phyloP scores from a whole-genome alignment of 148 eudicot genomes.

The Vaccinium darrowii region DNA sequence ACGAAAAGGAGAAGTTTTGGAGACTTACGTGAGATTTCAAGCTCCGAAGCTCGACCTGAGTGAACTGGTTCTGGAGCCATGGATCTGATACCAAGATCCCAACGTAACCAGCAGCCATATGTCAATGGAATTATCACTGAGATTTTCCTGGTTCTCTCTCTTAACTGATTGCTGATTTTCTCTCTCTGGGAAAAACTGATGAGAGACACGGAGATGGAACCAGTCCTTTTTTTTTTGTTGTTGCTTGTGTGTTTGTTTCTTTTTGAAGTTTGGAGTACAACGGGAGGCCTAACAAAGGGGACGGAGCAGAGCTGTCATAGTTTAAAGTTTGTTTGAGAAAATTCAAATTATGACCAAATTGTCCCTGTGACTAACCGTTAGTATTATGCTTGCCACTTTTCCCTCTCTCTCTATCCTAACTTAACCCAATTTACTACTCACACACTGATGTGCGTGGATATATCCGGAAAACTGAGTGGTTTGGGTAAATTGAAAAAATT shows the following conservation, averaged over 20 bases:
- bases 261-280: constrained; percentile 9
- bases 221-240: constrained; percentile 7
- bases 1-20: background rate
- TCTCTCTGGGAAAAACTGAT: constrained; percentile 6
- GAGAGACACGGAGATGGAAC: background rate
- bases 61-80: constrained; percentile 97
- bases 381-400: constrained; percentile 4
- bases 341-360: constrained; percentile 74
- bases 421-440: background rate
- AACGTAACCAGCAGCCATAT: constrained; percentile 77
- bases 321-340: constrained; percentile 22
- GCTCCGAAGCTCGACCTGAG: constrained; percentile 94
- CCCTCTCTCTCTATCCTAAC: background rate
- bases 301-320: constrained; percentile 61
- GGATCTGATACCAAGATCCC: constrained; percentile 95
- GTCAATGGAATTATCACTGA: background rate
- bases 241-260: constrained; percentile 3
- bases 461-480: no score
- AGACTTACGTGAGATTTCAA: constrained; percentile 66
- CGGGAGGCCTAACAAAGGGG: constrained; percentile 35
- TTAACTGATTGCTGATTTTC: background rate
- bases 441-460: no score
- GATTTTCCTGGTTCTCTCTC: background rate
- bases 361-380: constrained; percentile 48
- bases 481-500: no score